phyloP scores from a whole-genome alignment of 208 protist genomes.

The Herpetomonas samuelpessoai region DNA sequence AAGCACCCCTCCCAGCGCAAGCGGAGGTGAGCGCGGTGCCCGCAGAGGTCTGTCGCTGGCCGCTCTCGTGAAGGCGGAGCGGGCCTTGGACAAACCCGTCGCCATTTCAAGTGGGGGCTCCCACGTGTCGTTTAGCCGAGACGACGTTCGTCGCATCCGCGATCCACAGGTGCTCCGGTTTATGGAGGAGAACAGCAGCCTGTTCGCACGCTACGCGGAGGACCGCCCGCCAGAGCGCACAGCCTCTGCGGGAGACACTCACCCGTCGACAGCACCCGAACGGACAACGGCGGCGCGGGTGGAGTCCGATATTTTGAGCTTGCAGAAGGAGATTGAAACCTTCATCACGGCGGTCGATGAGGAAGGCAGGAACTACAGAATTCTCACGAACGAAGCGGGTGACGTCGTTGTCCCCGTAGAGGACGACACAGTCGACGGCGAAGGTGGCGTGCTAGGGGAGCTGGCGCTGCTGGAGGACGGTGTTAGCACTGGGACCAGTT shows the following conservation, averaged over 20 bases:
- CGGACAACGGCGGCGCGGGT: constrained; percentile 12
- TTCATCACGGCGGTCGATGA: constrained; percentile 87
- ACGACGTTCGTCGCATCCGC: constrained; percentile 54
- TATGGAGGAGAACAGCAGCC: constrained; percentile 31
- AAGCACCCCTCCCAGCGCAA: too few species aligned
- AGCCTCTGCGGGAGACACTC: neutral
- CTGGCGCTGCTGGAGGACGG: too few species aligned
- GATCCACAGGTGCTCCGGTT: constrained; percentile 60
- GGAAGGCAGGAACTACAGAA: constrained; percentile 67
- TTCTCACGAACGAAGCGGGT: constrained; percentile 43
- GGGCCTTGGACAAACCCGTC: constrained; percentile 39
- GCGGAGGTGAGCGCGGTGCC: too few species aligned
- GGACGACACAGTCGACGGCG: constrained; percentile 16
- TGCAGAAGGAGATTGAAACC: constrained; percentile 59
- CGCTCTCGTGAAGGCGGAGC: constrained; percentile 49
- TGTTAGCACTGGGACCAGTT: neutral
- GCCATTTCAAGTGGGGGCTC: constrained; percentile 42
- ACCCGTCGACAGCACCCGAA: neutral
- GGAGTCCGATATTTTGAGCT: constrained; percentile 35
- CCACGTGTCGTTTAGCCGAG: constrained; percentile 39
- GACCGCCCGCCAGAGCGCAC: neutral
- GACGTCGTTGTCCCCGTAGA: constrained; percentile 53
- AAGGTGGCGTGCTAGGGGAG: neutral
- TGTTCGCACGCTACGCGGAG: neutral
- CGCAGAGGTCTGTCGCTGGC: constrained; percentile 39